phyloP scores from a whole-genome alignment of 768 basidiomycete species.

The Rhizopogon sp. region DNA sequence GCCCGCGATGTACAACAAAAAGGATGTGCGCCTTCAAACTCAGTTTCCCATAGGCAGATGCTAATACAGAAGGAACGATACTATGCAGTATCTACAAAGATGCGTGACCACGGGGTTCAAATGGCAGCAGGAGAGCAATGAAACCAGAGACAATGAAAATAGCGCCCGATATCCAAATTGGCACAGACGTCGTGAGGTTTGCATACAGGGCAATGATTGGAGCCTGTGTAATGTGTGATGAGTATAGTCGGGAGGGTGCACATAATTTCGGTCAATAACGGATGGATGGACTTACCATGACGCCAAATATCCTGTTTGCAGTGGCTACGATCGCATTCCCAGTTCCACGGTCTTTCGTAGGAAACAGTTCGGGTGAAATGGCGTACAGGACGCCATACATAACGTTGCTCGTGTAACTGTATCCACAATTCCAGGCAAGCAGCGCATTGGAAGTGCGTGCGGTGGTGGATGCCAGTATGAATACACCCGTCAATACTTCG shows the following conservation, averaged over 20 bases:
- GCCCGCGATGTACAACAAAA: too few relatives aligned
- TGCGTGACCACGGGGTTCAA: slow-evolving; percentile 53
- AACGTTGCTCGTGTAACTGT: slow-evolving; percentile 51
- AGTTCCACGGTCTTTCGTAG: slow-evolving; percentile 49
- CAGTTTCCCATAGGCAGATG: too few relatives aligned
- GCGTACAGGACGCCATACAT: slow-evolving; percentile 50
- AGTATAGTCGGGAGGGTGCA: not conserved
- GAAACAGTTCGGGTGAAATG: slow-evolving; percentile 47
- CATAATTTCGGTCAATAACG: slow-evolving; percentile 2
- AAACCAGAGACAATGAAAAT: slow-evolving; percentile 47
- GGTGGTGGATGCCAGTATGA: slow-evolving; percentile 54
- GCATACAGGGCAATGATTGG: slow-evolving; percentile 48
- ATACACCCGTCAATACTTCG: slow-evolving; percentile 46
- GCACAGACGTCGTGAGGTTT: slow-evolving; percentile 41
- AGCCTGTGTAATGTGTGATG: slow-evolving; percentile 24
- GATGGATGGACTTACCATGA: slow-evolving; percentile 41
- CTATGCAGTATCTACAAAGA: slow-evolving; percentile 28
- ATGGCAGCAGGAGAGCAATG: slow-evolving; percentile 47
- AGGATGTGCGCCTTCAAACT: too few relatives aligned
- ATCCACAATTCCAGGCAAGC: slow-evolving; percentile 56
- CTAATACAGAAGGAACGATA: not conserved
- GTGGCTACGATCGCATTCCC: slow-evolving; percentile 50
- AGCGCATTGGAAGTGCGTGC: slow-evolving; percentile 47
- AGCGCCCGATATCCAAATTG: slow-evolving; percentile 50
- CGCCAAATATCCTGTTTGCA: slow-evolving; percentile 53